Conservation (phyloP, 2,329 filamentous ascomycete genomes). For the Aureobasidium mangrovei region DNA sequence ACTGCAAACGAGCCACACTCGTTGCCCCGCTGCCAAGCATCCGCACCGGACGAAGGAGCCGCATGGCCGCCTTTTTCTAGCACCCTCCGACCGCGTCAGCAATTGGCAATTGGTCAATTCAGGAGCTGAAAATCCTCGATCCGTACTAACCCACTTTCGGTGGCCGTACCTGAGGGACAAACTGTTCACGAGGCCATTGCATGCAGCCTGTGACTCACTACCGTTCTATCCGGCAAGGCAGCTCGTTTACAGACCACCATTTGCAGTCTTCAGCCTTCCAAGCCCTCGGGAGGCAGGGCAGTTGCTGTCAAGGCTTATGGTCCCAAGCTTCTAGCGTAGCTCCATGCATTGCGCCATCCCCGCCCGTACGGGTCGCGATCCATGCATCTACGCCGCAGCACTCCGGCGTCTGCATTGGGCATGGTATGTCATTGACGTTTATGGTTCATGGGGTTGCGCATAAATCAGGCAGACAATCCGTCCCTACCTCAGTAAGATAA, state of each 20-base stretch:
- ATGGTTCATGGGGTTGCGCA: background rate
- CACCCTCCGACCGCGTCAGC: background rate
- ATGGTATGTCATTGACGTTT: slow-evolving; percentile 5
- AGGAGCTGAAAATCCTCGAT: background rate
- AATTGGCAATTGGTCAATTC: slow-evolving; percentile 14
- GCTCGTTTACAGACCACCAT: slow-evolving; percentile 1
- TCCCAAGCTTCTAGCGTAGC: slow-evolving; percentile 6
- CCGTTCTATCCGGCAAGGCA: background rate
- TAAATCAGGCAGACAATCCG: slow-evolving; percentile 8
- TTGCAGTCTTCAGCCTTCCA: slow-evolving; percentile 6
- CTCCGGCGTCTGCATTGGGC: slow-evolving; percentile 4
- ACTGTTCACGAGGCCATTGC: slow-evolving; percentile 1
- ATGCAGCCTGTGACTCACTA: slow-evolving; percentile 3
- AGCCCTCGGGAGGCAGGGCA: background rate
- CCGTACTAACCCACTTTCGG: background rate
- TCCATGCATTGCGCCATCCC: background rate
- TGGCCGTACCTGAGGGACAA: slow-evolving; percentile 1
- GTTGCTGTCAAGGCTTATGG: slow-evolving; percentile 2
- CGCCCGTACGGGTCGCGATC: slow-evolving; percentile 1
- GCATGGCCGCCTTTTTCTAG: background rate
- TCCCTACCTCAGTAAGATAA: background rate
- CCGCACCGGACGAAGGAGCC: slow-evolving; percentile 2
- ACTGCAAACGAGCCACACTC: background rate
- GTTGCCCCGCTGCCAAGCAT: slow-evolving; percentile 9
- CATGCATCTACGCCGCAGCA: slow-evolving; percentile 4